Evolutionary conservation across 805 yeast species (phyloP), one percentile per base, ranked within the genome.

Genomic region (Candida ortonii): DNA sequence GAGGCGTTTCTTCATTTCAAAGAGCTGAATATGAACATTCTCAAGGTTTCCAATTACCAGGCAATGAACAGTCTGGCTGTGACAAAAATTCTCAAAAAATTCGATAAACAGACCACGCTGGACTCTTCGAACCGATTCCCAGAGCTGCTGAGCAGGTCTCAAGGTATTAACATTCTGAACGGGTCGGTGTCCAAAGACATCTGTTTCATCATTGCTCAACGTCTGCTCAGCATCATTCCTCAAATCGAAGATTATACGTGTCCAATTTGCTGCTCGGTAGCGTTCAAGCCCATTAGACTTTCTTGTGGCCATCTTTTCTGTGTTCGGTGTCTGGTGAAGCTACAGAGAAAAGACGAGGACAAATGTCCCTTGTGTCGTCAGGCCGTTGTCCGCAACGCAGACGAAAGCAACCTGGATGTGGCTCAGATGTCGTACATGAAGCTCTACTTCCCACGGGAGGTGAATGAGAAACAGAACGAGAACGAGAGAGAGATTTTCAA

Each of bases 191-290:
- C 80, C 0, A 71, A 68, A 43, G 65, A 70, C 14, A 66, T 79
- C 16, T 78, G 82, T 49, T 67, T 59, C 22, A 67, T 79, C 18
- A 76, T 83, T 21, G 71, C 80, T 19, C 64, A 64, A 16, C 65
- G 75, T 16, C 56, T 83, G 12, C 55, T 83, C 22, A 67, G 70
- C 18, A 56, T 83, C 2, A 62, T 81, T 1, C 93, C 93, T 2
- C 89, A 81, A 53, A 59, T 84, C 4, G 89, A 83, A 30, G 90
- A 84, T 53, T 83, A 81, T 49, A 62, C 76, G 2, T 83, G 93
- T 52, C 86, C 89, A 1, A 76, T 83, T 7, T 83, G 93, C 52
- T 71, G 74, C 54, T 68, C 74, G 3, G 68, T 83, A 28, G 87
- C 88, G 0, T 83, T 70, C 59, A 80, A 81, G 48, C 93, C 93